These are phyloP conservation scores for Aspergillus sergii DNA, from an alignment of 2,329 filamentous ascomycete species.

Conservation along the genomic window DNA sequence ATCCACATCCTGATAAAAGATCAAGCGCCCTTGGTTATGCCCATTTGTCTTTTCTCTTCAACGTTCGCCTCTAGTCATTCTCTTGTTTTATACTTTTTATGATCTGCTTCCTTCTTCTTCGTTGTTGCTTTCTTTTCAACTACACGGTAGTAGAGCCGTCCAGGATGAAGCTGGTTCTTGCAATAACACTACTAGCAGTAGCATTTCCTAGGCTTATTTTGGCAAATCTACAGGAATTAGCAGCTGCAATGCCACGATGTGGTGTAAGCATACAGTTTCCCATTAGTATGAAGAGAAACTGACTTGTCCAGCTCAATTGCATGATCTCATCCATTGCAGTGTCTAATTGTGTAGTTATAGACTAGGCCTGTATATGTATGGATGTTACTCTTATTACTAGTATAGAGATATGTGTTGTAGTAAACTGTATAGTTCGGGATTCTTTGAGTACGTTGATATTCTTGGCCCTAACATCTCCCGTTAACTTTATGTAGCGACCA, in stretches of 20 bases:
- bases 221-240: conserved; percentile 18
- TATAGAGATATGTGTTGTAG: conserved; percentile 37
- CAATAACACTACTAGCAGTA: conserved; percentile 7
- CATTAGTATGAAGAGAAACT: not conserved
- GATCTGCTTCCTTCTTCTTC: not conserved
- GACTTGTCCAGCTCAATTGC: not conserved
- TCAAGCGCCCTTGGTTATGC: not conserved
- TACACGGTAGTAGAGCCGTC: not conserved
- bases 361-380: conserved; percentile 45
- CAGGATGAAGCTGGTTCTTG: not conserved
- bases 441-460: conserved; percentile 32
- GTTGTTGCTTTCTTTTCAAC: not conserved
- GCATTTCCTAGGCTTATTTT: conserved; percentile 12
- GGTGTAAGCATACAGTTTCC: conserved; percentile 21
- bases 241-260: conserved; percentile 22
- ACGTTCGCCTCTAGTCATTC: not conserved
- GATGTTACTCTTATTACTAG: conserved; percentile 34
- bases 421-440: conserved; percentile 42
- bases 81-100: not conserved
- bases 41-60: not conserved
- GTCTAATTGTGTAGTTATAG: conserved; percentile 41
- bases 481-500: conserved; percentile 36
- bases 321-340: conserved; percentile 14
- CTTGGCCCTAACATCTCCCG: not conserved
- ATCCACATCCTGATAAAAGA: not conserved